Percentiles rank a stretch among this genome's conserved stretches.
These are phyloP conservation scores for Fusarium subtropicale DNA, from an alignment of 2,329 filamentous ascomycete genomes.

Conservation along the genomic window DNA sequence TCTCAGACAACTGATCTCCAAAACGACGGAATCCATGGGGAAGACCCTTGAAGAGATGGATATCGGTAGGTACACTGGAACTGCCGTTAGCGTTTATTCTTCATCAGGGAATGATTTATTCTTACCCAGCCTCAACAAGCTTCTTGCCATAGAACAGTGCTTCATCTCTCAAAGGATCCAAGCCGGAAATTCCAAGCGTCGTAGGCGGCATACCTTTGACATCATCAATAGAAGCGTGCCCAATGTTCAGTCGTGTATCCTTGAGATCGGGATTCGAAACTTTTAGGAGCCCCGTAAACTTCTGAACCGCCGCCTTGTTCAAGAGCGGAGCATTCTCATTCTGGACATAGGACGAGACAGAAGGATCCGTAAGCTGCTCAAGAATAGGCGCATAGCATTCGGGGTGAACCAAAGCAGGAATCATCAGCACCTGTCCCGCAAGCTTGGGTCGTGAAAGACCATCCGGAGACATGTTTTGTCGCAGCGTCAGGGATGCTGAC, in stretches of 20 bases:
- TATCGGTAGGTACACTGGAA: slow-evolving; percentile 59
- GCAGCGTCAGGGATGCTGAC: slow-evolving; percentile 54
- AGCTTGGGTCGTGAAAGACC: slow-evolving; percentile 47
- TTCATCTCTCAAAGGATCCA: slow-evolving; percentile 62
- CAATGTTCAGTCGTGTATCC: slow-evolving; percentile 56
- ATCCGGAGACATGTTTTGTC: slow-evolving; percentile 51
- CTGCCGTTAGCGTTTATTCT: neutral
- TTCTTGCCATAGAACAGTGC: slow-evolving; percentile 59
- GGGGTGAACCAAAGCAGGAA: slow-evolving; percentile 55
- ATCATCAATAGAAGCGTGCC: slow-evolving; percentile 43
- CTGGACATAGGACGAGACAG: slow-evolving; percentile 58
- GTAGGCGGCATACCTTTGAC: slow-evolving; percentile 59
- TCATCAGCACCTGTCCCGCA: slow-evolving; percentile 64
- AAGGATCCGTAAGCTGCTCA: slow-evolving; percentile 52
- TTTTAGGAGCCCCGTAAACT: slow-evolving; percentile 47
- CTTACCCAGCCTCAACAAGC: slow-evolving; percentile 58
- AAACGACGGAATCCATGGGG: slow-evolving; percentile 63
- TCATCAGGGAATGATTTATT: no score
- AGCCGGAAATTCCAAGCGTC: slow-evolving; percentile 58
- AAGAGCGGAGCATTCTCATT: slow-evolving; percentile 59
- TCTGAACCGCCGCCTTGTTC: slow-evolving; percentile 40
- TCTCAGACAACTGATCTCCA: slow-evolving; percentile 53
- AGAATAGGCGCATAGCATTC: slow-evolving; percentile 47
- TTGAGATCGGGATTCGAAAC: slow-evolving; percentile 33
- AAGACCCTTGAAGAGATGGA: slow-evolving; percentile 62